Evolutionary conservation across 768 basidiomycete genomes (phyloP).

Genomic region (Megacollybia marginata): DNA sequence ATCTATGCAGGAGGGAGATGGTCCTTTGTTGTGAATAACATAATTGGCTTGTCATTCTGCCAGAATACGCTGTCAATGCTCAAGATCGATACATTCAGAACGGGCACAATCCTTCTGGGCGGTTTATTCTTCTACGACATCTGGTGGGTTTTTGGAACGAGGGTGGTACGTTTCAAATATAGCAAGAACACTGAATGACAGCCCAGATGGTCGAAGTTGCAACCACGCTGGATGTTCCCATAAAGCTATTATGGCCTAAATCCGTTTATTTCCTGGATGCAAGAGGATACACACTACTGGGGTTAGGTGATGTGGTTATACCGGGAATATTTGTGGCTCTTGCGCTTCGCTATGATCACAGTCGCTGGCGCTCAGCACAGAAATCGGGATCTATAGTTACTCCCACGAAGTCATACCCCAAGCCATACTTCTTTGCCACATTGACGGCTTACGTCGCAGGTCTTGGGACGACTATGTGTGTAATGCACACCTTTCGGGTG

Average conservation of each 20-base stretch:
- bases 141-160: conserved; percentile 90
- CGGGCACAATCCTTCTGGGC: conserved; percentile 73
- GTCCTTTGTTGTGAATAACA: conserved; percentile 70
- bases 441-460: conserved; percentile 70
- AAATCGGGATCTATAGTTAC: conserved; percentile 14
- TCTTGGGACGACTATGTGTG: conserved; percentile 66
- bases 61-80: conserved; percentile 74
- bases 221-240: conserved; percentile 82
- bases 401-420: conserved; percentile 35
- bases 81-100: conserved; percentile 84
- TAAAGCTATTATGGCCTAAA: conserved; percentile 88
- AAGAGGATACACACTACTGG: conserved; percentile 80
- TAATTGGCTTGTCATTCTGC: conserved; percentile 71
- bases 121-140: conserved; percentile 92
- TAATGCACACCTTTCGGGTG: conserved; percentile 71
- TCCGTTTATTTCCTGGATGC: conserved; percentile 39
- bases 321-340: conserved; percentile 70
- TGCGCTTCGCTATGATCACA: conserved; percentile 78
- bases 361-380: conserved; percentile 23
- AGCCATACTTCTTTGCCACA: conserved; percentile 70
- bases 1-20: conserved; percentile 35
- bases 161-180: conserved; percentile 52
- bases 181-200: not conserved
- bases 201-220: conserved; percentile 90
- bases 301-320: conserved; percentile 80